Base-by-base conservation (phyloP, 306 rosid genomes). In the Alnus glutinosa region DNA sequence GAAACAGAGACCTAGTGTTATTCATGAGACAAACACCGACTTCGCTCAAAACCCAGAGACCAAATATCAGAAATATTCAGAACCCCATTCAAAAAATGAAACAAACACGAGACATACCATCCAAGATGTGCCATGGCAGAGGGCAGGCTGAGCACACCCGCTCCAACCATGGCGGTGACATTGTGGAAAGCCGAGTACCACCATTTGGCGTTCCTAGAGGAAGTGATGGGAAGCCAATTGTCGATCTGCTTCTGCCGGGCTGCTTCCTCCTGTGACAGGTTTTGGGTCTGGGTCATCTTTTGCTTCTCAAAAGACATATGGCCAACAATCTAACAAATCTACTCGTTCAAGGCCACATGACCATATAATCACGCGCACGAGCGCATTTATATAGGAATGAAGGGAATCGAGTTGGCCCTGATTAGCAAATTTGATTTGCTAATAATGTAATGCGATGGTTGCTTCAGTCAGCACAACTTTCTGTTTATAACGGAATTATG, bases 131-230 rank as follows among this genome's bases (percentile, higher is more conserved):
- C 37, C 94, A 94, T 82, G 79, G 98, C 98, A 42, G 76, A 90
- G 58, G 98, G 98, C 75, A 94, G 97, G 51, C 87, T 86, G 57
- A 94, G 98, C 44, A 94, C 97, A 1, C 98, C 98, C 0, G 98
- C 98, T 2, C 98, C 98, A 9, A 92, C 98, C 98, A 92, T 94
- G 80, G 98, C 97, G 0, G 98, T 94, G 85, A 90, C 89, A 69
- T 94, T 94, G 85, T 94, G 98, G 79, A 90, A 94, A 62, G 98
- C 93, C 0, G 98, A 91, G 69, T 86, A 92, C 98, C 97, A 90
- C 98, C 98, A 94, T 85, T 94, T 94, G 4, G 94, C 98, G 30
- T 90, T 86, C 55, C 98, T 82, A 0, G 94, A 84, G 11, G 94
- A 88, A 16, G 98, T 90, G 55, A 94, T 75, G 0, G 98, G 98